Base-by-base conservation (phyloP, 192 early-diverging fungal species). In the Coemansia sp. region DNA sequence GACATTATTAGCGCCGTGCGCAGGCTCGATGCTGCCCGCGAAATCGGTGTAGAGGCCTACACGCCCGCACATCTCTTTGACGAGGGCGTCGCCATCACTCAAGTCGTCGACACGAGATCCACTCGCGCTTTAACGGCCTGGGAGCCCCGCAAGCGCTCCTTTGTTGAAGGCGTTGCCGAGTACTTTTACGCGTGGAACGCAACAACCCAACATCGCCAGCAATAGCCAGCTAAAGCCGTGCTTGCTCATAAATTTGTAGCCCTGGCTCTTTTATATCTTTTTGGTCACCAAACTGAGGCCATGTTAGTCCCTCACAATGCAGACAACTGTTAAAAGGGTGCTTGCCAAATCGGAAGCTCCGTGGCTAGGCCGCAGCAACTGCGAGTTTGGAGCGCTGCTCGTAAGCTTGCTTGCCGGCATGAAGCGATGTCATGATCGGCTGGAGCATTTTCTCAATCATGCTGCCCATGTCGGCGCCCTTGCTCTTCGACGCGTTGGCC, bases 381-480 rank as follows among this genome's bases (percentile, higher is more conserved):
- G 33, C 30, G 36, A 18, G 13, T n/a, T n/a, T n/a, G 21, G 37
- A 14, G 11, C 58, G 54, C 3, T 4, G 27, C 32, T 54, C 52
- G 45, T 66, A 77, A 11, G 58, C 58, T 21, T 43, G 14, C 46
- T 58, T 63, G 25, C 74, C 68, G 7, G 39, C 30, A 3, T 53
- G 43, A 18, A 77, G 47, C 19, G 74, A 77, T 5, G 62, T 49
- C 2, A 42, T 47, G 22, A 70, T 66, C 5, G 74, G 74, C 59
- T 70, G 74, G n/a, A 70, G 48, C 74, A 77, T 77, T 30, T 58
- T 58, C 25, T 71, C 67, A 22, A 77, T 35, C 18, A 50, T 67
- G 8, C 43, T 37, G 26, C 63, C 63, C 5, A 70, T 56, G 10
- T 50, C 46, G 18, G 60, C 27, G 34, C 60, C 66, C 45, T 70